phyloP scores from a whole-genome alignment of 1,284 basidiomycete species.

The Sparassis latifolia region DNA sequence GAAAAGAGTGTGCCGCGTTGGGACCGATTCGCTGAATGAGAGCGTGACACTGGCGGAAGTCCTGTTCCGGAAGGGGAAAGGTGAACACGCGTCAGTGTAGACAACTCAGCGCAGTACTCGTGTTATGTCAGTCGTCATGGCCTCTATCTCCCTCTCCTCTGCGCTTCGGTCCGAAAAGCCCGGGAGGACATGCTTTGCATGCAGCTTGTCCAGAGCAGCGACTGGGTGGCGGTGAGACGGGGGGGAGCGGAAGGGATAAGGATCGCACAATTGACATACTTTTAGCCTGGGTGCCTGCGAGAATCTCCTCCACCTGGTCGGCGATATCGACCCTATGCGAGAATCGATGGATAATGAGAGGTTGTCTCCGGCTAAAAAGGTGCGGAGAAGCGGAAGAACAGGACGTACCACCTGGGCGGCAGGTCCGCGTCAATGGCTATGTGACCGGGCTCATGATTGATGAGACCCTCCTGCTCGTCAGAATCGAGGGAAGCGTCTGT shows the following conservation, averaged over 20 bases:
- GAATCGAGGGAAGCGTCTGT: conserved; percentile 32
- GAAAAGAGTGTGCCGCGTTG: conserved; percentile 28
- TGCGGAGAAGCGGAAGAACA: not conserved
- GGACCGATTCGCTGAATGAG: conserved; percentile 72
- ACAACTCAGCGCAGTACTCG: conserved; percentile 37
- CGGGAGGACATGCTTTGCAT: conserved; percentile 92
- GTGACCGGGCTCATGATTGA: conserved; percentile 39
- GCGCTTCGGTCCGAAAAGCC: conserved; percentile 91
- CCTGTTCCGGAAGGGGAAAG: conserved; percentile 37
- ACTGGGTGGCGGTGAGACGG: conserved; percentile 41
- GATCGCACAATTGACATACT: conserved; percentile 47
- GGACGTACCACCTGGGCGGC: conserved; percentile 28
- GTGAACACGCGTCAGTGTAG: conserved; percentile 1
- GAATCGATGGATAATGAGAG: conserved; percentile 7
- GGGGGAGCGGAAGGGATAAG: conserved; percentile 6
- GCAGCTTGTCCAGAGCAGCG: conserved; percentile 80
- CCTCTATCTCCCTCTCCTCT: conserved; percentile 93
- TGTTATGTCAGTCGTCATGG: conserved; percentile 84
- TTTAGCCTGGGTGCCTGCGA: conserved; percentile 66
- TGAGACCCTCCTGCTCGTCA: conserved; percentile 72
- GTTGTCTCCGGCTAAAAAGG: not conserved
- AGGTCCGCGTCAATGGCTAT: conserved; percentile 50
- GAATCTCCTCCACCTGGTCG: conserved; percentile 80
- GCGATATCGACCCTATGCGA: conserved; percentile 79
- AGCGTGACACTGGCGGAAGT: conserved; percentile 77